Base-by-base conservation (phyloP, 2,329 filamentous ascomycete species). In the Talaromyces funiculosus region DNA sequence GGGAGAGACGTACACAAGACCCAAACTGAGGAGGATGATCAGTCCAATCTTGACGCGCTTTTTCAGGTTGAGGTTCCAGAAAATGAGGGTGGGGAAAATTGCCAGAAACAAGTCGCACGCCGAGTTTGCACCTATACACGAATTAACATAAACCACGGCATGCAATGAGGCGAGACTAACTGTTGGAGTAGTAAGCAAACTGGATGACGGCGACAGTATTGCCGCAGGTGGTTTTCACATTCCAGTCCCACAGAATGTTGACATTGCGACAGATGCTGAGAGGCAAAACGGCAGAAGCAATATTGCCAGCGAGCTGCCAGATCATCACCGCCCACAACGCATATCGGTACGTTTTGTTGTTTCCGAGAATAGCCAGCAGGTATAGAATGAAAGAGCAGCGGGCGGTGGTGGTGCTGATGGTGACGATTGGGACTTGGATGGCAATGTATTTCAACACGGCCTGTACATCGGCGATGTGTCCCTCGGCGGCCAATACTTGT, bases 31-130 rank as follows among this genome's bases (percentile, higher is more conserved):
- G 1, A 73, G 62, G 22, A 60, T 35, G 1, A 71, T 65, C 42
- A 74, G 49, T 8, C 67, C 67, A 10, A 74, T 29, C 53, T 73
- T 74, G 33, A 72, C 67, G 12, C 64, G 60, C 10, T 66, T 20
- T n/a, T 66, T 65, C 45, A 75, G 35, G 12, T 73, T 71, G 31
- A 75, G 61, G 38, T 65, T 70, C 72, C 72, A 73, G 47, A 73
- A 69, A 20, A 72, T 65, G 20, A 58, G 67, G 3, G 67, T 68
- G 1, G 69, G 67, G 31, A 71, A 71, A 0, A 68, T 54, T 0
- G 69, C 67, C n/a, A 72, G 65, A n/a, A 68, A 71, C 9, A 73
- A 65, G 40, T 73, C 71, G 7, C 69, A 68, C 12, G 67, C 64
- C 9, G 68, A 63, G 33, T 71, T 71, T 24, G 51, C 51, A 29